Base-by-base conservation (phyloP, 2,329 filamentous ascomycete species). In the Juglanconis oblonga region DNA sequence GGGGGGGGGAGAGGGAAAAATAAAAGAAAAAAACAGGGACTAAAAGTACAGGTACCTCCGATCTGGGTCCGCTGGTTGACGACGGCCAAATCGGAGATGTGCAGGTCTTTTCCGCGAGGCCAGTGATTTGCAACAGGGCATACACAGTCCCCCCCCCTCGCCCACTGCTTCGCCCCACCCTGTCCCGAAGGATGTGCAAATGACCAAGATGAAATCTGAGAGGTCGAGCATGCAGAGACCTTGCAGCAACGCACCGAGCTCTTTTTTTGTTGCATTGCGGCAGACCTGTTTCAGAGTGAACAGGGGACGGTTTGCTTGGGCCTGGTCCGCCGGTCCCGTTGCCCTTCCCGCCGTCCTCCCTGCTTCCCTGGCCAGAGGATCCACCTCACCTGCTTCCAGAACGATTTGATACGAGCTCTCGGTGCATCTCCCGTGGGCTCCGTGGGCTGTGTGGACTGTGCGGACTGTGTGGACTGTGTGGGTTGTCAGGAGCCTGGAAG, bases 371-470 rank as follows among this genome's bases (percentile, higher is more conserved):
- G 40, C 42, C 24, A 33, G 40, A 31, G 45, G 55, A 31, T 51
- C 55, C 55, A 51, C 55, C 38, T 48, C 53, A 45, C 42, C 42
- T 56, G 33, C 48, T 52, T 61, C 58, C 58, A 61, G 58, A 61
- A 61, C 50, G 49, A 57, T 57, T 57, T 57, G 58, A 57, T 61
- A 61, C 49, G 49, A 53, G 50, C 50, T 48, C 50, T 53, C 50
- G 40, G 33, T 31, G 31, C 44, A 48, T 48, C 53, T 48, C 33
- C 53, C 33, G 51, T 33, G 11, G 36, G 29, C n/a, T 24, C 24
- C 14, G 8, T 52, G 33, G 33, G 17, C 32, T n/a, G 24, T 52
- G 49, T 50, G 13, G 47, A 51, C 49, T 29, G 49, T 51, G 49
- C 33, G 49, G n/a, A n/a, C n/a, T n/a, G n/a, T n/a, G n/a, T n/a